phyloP scores from a whole-genome alignment of 148 eudicot genomes.

The Camellia lanceoleosa region DNA sequence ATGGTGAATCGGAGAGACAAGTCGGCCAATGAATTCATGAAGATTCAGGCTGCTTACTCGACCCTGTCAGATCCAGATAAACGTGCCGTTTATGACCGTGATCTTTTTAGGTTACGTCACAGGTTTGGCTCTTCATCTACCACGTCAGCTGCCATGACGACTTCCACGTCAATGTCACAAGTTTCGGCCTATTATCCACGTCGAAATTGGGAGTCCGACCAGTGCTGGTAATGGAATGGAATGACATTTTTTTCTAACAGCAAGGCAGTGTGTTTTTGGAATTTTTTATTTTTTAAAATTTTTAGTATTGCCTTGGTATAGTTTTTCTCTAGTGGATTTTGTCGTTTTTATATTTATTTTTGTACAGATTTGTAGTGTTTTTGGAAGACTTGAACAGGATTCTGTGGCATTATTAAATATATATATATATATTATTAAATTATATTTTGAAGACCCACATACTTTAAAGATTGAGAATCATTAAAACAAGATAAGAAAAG shows the following conservation, averaged over 20 bases:
- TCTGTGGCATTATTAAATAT: too few relatives aligned
- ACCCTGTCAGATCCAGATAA: conserved; percentile 24
- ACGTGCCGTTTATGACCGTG: conserved; percentile 25
- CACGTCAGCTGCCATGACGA: not conserved
- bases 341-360: too few relatives aligned
- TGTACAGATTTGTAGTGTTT: too few relatives aligned
- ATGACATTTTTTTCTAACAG: not conserved
- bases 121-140: not conserved
- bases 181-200: not conserved
- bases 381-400: too few relatives aligned
- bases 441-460: too few relatives aligned
- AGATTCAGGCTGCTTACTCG: conserved; percentile 26
- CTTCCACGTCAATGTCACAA: not conserved
- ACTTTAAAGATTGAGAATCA: too few relatives aligned
- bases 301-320: not conserved
- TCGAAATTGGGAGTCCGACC: conserved; percentile 23
- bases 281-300: not conserved
- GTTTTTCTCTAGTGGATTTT: too few relatives aligned
- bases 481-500: too few relatives aligned
- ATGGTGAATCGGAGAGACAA: not conserved
- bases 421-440: too few relatives aligned
- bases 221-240: conserved; percentile 13
- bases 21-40: conserved; percentile 17
- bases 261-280: not conserved
- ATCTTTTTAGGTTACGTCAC: not conserved